phyloP scores from a whole-genome alignment of 2,329 filamentous ascomycete species.

The Penicillium sp. region DNA sequence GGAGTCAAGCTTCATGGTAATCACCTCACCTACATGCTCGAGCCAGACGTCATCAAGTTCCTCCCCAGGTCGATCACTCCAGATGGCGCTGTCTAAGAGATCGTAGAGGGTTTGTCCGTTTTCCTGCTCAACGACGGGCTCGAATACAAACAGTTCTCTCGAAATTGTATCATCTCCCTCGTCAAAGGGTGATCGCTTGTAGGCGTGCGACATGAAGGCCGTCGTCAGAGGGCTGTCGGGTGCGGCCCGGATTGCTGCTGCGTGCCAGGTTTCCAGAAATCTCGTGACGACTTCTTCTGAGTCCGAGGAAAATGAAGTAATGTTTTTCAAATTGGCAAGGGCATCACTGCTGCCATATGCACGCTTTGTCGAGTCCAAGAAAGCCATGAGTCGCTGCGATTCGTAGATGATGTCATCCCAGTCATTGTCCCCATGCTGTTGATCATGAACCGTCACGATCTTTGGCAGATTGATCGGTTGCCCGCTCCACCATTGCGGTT shows the following conservation, averaged over 20 bases:
- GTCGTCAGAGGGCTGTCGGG: constrained; percentile 48
- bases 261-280: constrained; percentile 56
- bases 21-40: constrained; percentile 56
- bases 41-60: constrained; percentile 52
- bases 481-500: constrained; percentile 66
- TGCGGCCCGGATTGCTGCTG: constrained; percentile 48
- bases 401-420: constrained; percentile 58
- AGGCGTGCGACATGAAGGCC: constrained; percentile 52
- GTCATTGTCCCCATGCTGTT: constrained; percentile 38
- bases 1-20: constrained; percentile 55
- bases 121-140: constrained; percentile 43
- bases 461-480: constrained; percentile 54
- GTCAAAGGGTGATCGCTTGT: constrained; percentile 39
- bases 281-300: constrained; percentile 45
- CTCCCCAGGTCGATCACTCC: constrained; percentile 47
- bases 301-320: constrained; percentile 37
- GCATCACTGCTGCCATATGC: constrained; percentile 62
- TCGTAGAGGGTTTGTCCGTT: constrained; percentile 56
- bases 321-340: constrained; percentile 50
- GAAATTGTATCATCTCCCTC: constrained; percentile 36
- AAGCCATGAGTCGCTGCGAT: constrained; percentile 64
- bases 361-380: constrained; percentile 60
- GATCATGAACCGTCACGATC: constrained; percentile 52
- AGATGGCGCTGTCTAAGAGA: constrained; percentile 56
- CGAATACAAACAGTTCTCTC: constrained; percentile 46